phyloP scores from a whole-genome alignment of 192 early-diverging fungal genomes.

The Linnemannia schmuckeri region DNA sequence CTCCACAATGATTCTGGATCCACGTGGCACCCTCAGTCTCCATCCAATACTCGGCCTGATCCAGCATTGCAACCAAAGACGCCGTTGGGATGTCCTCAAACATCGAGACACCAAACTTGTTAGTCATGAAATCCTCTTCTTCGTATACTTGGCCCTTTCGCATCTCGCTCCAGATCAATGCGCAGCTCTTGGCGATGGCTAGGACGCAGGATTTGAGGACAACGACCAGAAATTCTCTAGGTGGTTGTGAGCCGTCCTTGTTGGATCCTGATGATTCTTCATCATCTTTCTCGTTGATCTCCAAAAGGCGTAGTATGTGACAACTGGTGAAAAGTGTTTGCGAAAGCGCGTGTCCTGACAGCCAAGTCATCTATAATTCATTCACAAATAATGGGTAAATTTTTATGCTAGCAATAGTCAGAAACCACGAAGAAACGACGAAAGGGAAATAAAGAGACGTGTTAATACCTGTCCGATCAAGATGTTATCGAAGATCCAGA shows the following conservation, averaged over 20 bases:
- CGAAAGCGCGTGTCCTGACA: conserved; percentile 70
- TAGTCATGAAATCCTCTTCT: conserved; percentile 74
- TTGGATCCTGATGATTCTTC: not conserved
- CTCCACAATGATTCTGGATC: conserved; percentile 40
- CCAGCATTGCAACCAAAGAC: conserved; percentile 47
- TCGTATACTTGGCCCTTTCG: conserved; percentile 68
- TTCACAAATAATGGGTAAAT: not conserved
- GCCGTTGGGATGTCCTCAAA: conserved; percentile 58
- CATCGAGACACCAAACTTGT: conserved; percentile 65
- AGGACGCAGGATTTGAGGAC: conserved; percentile 64
- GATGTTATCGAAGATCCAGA: conserved; percentile 68
- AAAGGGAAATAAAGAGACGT: not conserved
- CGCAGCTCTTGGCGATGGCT: conserved; percentile 64
- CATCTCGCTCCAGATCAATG: conserved; percentile 69
- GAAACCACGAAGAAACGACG: not conserved
- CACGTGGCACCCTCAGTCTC: conserved; percentile 34
- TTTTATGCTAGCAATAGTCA: not conserved
- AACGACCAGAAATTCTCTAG: conserved; percentile 50
- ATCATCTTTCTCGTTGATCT: conserved; percentile 23
- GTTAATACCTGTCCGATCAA: conserved; percentile 63
- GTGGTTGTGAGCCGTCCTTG: not conserved
- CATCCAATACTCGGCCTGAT: conserved; percentile 57
- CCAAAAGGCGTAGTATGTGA: conserved; percentile 61
- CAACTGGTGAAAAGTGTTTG: conserved; percentile 71
- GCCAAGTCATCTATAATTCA: conserved; percentile 66